A percentile compares a stretch with the other conserved stretches of the same genome.
Evolutionary conservation across 2,329 filamentous ascomycete species (phyloP).

Genomic region (Furcasterigmium sp.): DNA sequence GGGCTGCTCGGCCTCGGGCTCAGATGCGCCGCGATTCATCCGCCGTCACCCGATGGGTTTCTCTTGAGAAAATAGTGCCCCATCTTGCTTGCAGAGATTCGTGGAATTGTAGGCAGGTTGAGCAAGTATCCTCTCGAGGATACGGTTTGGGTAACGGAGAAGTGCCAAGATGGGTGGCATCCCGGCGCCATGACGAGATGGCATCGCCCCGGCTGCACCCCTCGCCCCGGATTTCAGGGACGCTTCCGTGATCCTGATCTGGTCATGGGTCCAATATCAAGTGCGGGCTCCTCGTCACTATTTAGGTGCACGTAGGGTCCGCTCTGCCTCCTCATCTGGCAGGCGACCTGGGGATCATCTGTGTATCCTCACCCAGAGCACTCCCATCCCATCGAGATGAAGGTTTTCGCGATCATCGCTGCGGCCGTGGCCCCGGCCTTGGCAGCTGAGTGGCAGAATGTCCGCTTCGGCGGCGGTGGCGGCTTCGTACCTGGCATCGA

Average conservation of each 20-base stretch:
- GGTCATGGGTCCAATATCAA: background rate
- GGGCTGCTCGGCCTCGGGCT: background rate
- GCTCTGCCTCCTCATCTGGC: background rate
- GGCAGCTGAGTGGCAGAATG: conserved; percentile 41
- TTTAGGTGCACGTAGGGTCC: background rate
- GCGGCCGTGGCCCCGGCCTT: conserved; percentile 17
- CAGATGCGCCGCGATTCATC: background rate
- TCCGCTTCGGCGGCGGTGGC: conserved; percentile 49
- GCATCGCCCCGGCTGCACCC: background rate
- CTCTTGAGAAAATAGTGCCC: no score
- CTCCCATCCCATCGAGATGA: conserved; percentile 5
- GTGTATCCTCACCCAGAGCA: background rate
- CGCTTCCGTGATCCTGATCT: background rate
- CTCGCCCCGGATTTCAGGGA: background rate
- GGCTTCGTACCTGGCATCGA: conserved; percentile 52
- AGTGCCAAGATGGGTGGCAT: background rate
- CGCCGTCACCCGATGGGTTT: background rate
- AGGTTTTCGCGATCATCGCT: conserved; percentile 7
- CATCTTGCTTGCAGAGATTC: background rate
- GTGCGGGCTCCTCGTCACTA: background rate
- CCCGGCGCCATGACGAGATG: background rate
- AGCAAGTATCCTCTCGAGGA: background rate
- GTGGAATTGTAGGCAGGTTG: background rate
- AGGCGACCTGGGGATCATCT: background rate
- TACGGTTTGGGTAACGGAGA: background rate